Percentiles rank a stretch among this genome's conserved stretches.
Conservation (phyloP, 805 yeast genomes). For the Zygoascus flipseniorum region DNA sequence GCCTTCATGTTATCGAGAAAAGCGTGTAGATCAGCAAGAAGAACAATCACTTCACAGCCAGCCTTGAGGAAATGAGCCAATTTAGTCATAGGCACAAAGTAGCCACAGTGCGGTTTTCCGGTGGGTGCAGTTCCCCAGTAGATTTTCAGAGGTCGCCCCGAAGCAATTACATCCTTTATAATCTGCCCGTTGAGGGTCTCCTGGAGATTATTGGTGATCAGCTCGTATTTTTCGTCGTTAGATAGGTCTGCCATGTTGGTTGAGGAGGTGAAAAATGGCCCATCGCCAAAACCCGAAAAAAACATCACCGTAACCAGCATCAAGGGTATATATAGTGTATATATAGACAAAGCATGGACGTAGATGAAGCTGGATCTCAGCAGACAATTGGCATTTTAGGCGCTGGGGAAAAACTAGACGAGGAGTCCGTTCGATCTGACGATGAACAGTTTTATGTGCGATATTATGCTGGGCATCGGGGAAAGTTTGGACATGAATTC, state of each 20-base stretch:
- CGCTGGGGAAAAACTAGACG: neutral
- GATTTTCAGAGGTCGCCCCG: slow-evolving; percentile 70
- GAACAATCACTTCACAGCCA: slow-evolving; percentile 87
- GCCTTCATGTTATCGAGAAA: slow-evolving; percentile 98
- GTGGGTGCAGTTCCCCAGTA: slow-evolving; percentile 99
- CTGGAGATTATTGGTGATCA: slow-evolving; percentile 80
- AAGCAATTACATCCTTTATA: slow-evolving; percentile 74
- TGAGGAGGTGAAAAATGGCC: neutral
- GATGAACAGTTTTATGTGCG: slow-evolving; percentile 31
- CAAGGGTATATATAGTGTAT: neutral
- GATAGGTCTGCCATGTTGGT: slow-evolving; percentile 6
- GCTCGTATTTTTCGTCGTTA: slow-evolving; percentile 35
- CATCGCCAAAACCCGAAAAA: neutral
- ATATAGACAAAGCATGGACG: slow-evolving; percentile 1
- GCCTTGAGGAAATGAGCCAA: slow-evolving; percentile 91
- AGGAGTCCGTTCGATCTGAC: neutral
- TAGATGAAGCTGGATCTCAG: neutral
- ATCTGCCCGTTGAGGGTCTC: slow-evolving; percentile 86
- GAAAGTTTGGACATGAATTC: slow-evolving; percentile 40
- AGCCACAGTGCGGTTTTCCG: slow-evolving; percentile 97
- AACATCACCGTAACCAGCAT: neutral
- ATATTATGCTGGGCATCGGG: slow-evolving; percentile 38
- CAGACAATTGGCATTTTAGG: neutral
- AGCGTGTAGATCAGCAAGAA: slow-evolving; percentile 94
- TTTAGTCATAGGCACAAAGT: slow-evolving; percentile 96